Evolutionary conservation across 2,329 filamentous ascomycete species (phyloP), one percentile per base, ranked within the genome.

Genomic region (Epichloe gansuensis): DNA sequence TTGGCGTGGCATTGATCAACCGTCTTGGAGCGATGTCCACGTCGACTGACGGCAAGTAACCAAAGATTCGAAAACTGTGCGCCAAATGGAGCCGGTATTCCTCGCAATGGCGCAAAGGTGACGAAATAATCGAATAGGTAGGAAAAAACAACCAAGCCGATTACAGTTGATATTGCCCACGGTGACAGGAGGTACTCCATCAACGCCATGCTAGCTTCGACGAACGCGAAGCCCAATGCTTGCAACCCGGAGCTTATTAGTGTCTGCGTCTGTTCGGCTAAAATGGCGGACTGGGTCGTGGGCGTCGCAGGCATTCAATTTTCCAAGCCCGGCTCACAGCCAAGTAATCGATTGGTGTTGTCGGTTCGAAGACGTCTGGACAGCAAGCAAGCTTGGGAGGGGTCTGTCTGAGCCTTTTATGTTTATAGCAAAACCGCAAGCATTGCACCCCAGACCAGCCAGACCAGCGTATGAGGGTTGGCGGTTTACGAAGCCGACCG

Each of bases 1-100:
- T 82, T 84, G 71, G 85, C 78, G 68, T 95, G 89, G 7, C 80
- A 73, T 38, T 81, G 68, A 60, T 95, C 75, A n/a, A 95, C 82
- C 2, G 74, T 71, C 31, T 69, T 58, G 61, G 79, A 88, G 9
- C 85, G 74, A 47, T 75, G 73, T 2, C 89, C 89, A 4, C 77
- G 73, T 2, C 90, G 81, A 50, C 72, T 73, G 12, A 82, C 76
- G 8, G 73, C 70, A 48, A 95, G 67, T 23, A 95, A 77, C 90
- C 90, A 96, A 31, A 94, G 69, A 59, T 89, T 89, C 34, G 82
- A 80, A 65, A 90, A 87, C 36, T 75, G 72, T 0, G 77, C 77
- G 0, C 78, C 75, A 58, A 84, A 81, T 0, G 84, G 83, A 0
- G 76, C 75, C 0, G 83, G 83, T 15, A 87, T 76, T 57, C 64